Base-by-base conservation (phyloP, 371 early-diverging fungal genomes). In the Umbelopsis sp. region DNA sequence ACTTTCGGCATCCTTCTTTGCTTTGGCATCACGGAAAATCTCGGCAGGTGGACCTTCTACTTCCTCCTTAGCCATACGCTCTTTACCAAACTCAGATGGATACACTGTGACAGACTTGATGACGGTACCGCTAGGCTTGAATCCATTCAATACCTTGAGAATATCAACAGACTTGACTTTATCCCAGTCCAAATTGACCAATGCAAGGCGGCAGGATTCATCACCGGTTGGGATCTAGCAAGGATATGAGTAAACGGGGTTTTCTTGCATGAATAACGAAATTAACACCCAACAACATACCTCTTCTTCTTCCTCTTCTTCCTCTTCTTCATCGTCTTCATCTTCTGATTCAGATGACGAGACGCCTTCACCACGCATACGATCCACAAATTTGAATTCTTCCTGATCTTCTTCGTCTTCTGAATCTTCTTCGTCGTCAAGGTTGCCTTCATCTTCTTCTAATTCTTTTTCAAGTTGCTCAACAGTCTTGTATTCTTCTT, bases 181-280 rank as follows among this genome's bases (percentile, higher is more conserved):
- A 71, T 97, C 97, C 99, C 99, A 98, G 80, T 99, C 99, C 89
- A 99, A 78, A 72, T 98, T 97, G 22, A 99, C 94, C 20, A 90
- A 87, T 14, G 98, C 99, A 63, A 99, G 86, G 29, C 99, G 85
- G 29, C 80, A 79, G 0, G 98, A 93, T 63, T 94, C 94, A 7
- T 96, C 96, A 44, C 97, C 97, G 44, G 81, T 80, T 5, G 93
- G 92, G 45, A 96, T 87, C 57, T 86, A 29, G 74, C 57, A 84
- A 45, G 18, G 16, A 45, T 16, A 38, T 82, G 18, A 57, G 57
- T 85, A 16, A 76, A 69, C 20, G 66, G 29, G 29, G 3, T 29
- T 75, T 24, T 22, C 22, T 75, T 74, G n/a, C 72, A 79, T 65
- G 70, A 70, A 25, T 41, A 41, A 7, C 22, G 22, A 22, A 7